phyloP scores from a whole-genome alignment of 306 rosid genomes.

The Vigna nakashimae region DNA sequence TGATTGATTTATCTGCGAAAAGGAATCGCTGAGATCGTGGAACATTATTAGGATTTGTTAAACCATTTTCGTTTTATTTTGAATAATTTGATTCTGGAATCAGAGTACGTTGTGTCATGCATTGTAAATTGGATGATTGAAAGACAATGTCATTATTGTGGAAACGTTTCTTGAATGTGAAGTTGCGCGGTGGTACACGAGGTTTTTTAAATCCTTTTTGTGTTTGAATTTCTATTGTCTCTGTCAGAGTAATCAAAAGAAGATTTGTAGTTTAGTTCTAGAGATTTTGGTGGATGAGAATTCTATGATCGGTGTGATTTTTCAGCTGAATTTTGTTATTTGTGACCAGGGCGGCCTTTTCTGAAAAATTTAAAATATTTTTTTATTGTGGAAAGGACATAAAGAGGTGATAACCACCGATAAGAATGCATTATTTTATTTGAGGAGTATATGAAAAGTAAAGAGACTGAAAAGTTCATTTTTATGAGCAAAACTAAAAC shows the following conservation, averaged over 20 bases:
- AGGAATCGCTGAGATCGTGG: background rate
- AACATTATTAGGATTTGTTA: background rate
- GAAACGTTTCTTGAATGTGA: background rate
- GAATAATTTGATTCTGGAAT: background rate
- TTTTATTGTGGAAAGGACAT: background rate
- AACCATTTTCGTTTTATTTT: too few species aligned
- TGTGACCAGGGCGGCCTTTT: background rate
- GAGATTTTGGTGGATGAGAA: constrained; percentile 7
- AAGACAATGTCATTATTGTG: background rate
- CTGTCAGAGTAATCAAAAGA: background rate
- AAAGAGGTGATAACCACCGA: background rate
- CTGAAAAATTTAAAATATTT: background rate
- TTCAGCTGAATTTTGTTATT: constrained; percentile 1
- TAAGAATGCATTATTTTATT: background rate
- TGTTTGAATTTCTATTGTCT: background rate
- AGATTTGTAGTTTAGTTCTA: background rate
- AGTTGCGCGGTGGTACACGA: background rate
- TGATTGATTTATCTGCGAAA: background rate
- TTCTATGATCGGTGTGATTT: background rate
- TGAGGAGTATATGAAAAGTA: background rate
- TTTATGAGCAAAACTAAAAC: background rate
- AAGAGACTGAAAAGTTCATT: background rate
- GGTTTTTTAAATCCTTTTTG: background rate
- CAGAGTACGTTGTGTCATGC: background rate
- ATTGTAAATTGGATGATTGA: background rate